Conservation (phyloP, 2,329 filamentous ascomycete genomes). For the Sclerotinia nivalis region DNA sequence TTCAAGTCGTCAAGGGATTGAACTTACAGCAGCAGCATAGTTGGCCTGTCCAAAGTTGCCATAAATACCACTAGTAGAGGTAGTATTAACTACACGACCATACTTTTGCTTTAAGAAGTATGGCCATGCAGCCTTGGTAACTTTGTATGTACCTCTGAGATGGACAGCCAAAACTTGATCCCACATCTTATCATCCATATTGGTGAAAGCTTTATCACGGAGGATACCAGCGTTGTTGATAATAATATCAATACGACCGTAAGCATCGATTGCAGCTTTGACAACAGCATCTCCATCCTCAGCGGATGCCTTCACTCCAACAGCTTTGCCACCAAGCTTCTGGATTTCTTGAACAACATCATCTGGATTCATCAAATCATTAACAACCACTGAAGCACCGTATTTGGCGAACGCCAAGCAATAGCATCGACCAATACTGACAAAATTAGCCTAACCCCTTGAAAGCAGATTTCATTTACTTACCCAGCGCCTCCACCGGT, state of each 20-base stretch:
- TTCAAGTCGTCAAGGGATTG: constrained; percentile 39
- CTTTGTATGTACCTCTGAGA: constrained; percentile 91
- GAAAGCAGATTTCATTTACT: constrained; percentile 33
- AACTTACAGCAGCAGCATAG: constrained; percentile 81
- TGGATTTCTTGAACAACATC: constrained; percentile 89
- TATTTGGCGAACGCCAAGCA: constrained; percentile 82
- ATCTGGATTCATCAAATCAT: constrained; percentile 92
- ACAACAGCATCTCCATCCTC: constrained; percentile 90
- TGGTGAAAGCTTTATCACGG: constrained; percentile 94
- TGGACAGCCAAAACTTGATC: constrained; percentile 91
- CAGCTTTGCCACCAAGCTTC: constrained; percentile 83
- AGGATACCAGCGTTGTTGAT: constrained; percentile 99
- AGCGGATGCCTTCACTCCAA: constrained; percentile 89
- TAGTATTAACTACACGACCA: constrained; percentile 94
- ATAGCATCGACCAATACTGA: constrained; percentile 85
- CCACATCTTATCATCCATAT: constrained; percentile 96
- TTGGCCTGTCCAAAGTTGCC: constrained; percentile 99
- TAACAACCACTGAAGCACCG: constrained; percentile 86
- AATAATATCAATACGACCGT: constrained; percentile 89
- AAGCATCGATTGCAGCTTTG: constrained; percentile 90
- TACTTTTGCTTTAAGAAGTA: constrained; percentile 99
- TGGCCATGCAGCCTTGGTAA: constrained; percentile 96
- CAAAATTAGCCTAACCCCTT: background rate
- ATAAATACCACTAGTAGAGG: constrained; percentile 95
- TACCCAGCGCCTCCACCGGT: constrained; percentile 83